Evolutionary conservation across 257 asterid species (phyloP).

Genomic region (Vinca minor): DNA sequence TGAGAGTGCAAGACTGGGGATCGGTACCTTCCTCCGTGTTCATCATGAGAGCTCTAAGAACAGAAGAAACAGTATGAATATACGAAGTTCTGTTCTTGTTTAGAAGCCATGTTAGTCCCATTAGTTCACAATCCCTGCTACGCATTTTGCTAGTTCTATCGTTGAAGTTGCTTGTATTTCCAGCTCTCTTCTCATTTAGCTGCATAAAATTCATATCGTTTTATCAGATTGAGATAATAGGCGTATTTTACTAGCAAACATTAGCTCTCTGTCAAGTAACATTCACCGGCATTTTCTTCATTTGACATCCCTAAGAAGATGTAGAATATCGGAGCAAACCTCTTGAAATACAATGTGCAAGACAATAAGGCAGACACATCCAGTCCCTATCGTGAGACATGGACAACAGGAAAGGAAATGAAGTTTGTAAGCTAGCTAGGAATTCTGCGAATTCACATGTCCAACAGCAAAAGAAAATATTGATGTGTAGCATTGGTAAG

Average conservation of each 20-base stretch:
- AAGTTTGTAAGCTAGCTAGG: neutral
- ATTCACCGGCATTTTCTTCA: neutral
- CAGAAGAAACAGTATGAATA: conserved; percentile 73
- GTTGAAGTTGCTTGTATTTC: conserved; percentile 29
- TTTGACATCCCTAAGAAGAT: too few species aligned
- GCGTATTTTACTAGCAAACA: too few species aligned
- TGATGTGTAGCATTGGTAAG: too few species aligned
- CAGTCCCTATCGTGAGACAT: neutral
- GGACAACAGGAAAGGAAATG: neutral
- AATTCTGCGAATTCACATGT: neutral
- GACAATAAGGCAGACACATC: neutral
- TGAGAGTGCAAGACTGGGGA: conserved; percentile 58
- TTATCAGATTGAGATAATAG: neutral
- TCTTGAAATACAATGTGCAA: too few species aligned
- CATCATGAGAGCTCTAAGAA: conserved; percentile 74
- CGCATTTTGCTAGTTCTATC: conserved; percentile 57
- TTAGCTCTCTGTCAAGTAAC: neutral
- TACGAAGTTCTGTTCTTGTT: conserved; percentile 63
- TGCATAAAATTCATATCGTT: conserved; percentile 20
- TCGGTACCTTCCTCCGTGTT: conserved; percentile 32
- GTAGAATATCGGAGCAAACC: neutral
- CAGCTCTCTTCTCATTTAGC: conserved; percentile 45
- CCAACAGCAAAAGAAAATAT: too few species aligned
- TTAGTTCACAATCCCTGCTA: conserved; percentile 63
- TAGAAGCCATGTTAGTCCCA: conserved; percentile 93